These are phyloP conservation scores for Phylloporus rhodoxanthus DNA, from an alignment of 768 basidiomycete species.

Conservation along the genomic window DNA sequence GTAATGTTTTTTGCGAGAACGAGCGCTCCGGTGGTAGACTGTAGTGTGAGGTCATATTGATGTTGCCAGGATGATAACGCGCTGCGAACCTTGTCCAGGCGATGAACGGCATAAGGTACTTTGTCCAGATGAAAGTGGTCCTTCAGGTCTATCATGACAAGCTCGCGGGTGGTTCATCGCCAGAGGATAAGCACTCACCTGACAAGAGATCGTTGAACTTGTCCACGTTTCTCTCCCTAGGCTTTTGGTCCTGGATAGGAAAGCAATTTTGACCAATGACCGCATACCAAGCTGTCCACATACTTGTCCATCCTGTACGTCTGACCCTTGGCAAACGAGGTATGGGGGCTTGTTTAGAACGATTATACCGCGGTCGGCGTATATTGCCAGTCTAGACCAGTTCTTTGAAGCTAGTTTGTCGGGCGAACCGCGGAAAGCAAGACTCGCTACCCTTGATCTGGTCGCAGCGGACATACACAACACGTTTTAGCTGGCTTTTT, in stretches of 20 bases:
- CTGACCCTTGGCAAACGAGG: constrained; percentile 45
- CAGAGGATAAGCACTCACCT: constrained; percentile 23
- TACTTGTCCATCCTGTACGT: constrained; percentile 22
- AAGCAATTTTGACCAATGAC: neutral
- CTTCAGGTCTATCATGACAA: constrained; percentile 23
- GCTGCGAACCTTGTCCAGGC: constrained; percentile 55
- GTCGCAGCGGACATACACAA: constrained; percentile 16
- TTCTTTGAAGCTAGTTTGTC: constrained; percentile 15
- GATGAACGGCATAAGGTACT: constrained; percentile 51
- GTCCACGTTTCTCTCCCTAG: constrained; percentile 22
- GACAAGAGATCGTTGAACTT: constrained; percentile 35
- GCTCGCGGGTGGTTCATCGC: constrained; percentile 1
- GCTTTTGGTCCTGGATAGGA: constrained; percentile 13
- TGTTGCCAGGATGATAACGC: neutral
- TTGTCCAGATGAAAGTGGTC: constrained; percentile 28
- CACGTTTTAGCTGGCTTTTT: no score
- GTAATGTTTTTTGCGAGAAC: constrained; percentile 44
- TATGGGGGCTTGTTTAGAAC: constrained; percentile 58
- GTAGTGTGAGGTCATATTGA: neutral
- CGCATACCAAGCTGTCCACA: constrained; percentile 6
- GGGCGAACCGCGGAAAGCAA: neutral
- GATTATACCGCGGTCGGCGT: constrained; percentile 49
- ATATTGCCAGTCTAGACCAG: constrained; percentile 37
- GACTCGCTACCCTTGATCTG: constrained; percentile 16
- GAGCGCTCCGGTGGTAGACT: constrained; percentile 62